Conservation (phyloP, 768 basidiomycete genomes). For the Leccinum sublutescens region DNA sequence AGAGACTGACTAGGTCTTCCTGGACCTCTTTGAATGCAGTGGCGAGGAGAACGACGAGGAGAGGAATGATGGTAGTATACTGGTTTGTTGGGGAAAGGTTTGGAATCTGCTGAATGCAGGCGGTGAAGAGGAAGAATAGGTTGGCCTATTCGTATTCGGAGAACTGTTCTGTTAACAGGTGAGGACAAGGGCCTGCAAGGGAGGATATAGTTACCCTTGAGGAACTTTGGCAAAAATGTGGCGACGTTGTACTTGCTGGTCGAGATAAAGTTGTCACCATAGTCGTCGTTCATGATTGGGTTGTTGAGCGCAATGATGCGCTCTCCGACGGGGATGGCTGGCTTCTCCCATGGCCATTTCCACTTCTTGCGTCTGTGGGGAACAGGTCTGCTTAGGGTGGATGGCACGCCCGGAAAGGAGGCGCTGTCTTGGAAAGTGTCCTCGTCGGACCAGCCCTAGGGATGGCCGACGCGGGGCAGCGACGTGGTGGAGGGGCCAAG, state of each 20-base stretch:
- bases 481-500: constrained; percentile 48
- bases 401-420: constrained; percentile 36
- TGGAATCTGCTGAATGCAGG: constrained; percentile 96
- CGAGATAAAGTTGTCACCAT: constrained; percentile 78
- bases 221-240: constrained; percentile 90
- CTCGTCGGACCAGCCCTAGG: constrained; percentile 76
- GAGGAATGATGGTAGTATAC: constrained; percentile 93
- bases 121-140: constrained; percentile 97
- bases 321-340: constrained; percentile 63
- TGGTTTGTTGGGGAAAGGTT: constrained; percentile 94
- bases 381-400: constrained; percentile 16
- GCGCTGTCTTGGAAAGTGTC: constrained; percentile 47
- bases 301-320: constrained; percentile 85
- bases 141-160: constrained; percentile 87
- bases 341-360: constrained; percentile 86
- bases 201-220: constrained; percentile 61
- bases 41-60: constrained; percentile 83
- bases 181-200: background rate
- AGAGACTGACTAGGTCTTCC: constrained; percentile 68
- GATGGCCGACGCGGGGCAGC: constrained; percentile 41
- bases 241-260: constrained; percentile 93
- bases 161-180: constrained; percentile 75
- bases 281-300: constrained; percentile 60
- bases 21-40: constrained; percentile 95
- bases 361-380: constrained; percentile 39